These are phyloP conservation scores for Massariosphaeria phaeospora DNA, from an alignment of 495 filamentous ascomycete genomes.

Conservation along the genomic window DNA sequence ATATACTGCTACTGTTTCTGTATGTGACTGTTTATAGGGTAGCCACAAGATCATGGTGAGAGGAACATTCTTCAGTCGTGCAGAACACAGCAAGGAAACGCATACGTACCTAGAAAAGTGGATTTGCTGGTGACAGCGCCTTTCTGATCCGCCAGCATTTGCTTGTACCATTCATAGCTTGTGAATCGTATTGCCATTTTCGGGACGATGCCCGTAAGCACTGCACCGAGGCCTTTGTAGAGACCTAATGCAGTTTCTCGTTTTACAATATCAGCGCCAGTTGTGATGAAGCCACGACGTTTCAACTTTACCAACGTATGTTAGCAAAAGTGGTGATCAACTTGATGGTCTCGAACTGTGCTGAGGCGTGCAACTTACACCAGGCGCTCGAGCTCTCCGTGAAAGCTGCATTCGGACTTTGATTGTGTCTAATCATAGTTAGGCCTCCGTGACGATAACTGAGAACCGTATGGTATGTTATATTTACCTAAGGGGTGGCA, in stretches of 20 bases:
- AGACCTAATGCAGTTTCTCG: constrained; percentile 86
- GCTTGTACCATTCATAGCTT: constrained; percentile 93
- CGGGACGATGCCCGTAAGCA: constrained; percentile 92
- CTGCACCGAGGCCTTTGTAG: constrained; percentile 95
- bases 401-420: constrained; percentile 99
- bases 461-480: neutral
- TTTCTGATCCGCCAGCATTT: constrained; percentile 63
- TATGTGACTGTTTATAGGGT: too few relatives aligned
- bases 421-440: constrained; percentile 79
- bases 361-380: constrained; percentile 50
- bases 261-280: constrained; percentile 79
- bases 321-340: neutral
- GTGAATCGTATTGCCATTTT: constrained; percentile 99
- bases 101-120: constrained; percentile 71
- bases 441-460: too few relatives aligned
- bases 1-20: too few relatives aligned
- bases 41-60: too few relatives aligned
- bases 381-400: constrained; percentile 72
- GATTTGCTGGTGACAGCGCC: constrained; percentile 63
- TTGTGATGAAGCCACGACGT: constrained; percentile 74
- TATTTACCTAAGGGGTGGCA: constrained; percentile 88
- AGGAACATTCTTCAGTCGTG: too few relatives aligned
- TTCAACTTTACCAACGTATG: neutral
- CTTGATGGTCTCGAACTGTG: too few relatives aligned
- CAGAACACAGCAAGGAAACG: neutral